Evolutionary conservation across 805 yeast species (phyloP), one percentile per base, ranked within the genome.

Genomic region (Ogataea paradorogensis): DNA sequence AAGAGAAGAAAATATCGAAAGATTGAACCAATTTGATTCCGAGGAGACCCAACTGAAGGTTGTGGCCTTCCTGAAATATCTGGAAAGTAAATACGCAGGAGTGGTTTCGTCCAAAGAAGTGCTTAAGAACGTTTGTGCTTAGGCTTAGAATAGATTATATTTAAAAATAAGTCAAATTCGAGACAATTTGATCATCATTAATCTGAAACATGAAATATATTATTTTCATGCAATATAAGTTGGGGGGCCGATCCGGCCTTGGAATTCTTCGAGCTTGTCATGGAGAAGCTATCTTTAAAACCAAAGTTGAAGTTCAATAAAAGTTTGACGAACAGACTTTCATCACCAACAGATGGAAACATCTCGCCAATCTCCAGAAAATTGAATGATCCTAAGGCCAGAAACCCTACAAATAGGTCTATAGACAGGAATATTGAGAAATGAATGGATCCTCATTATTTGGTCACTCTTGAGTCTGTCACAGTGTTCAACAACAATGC

Each of bases 401-500:
- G 24, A 33, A 30, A 22, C 30, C 23, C 20, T 25, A 37, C 27
- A 22, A 15, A 28, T 32, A 33, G 23, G 27, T 35, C 50, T 40
- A 46, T 41, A 35, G 33, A 46, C 47, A 46, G 35, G 49, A 23
- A 28, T 9, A 23, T 24, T 20, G 20, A 25, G n/a, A 30, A 15
- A 21, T 21, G 6, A 20, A 37, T 13, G 4, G 21, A 3, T 24
- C 3, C 18, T 31, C 45, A 59, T 46, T 56, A 56, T 35, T 51
- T 52, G 58, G 66, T 51, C 26, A 44, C 42, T 72, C 96, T 80
- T 27, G 82, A 67, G 65, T 91, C 98, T 36, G 83, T 72, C 28
- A 84, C 80, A 8, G 96, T 91, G 67, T 91, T 87, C 63, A 93
- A 77, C 65, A 93, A 74, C 64, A 93, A 78, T 20, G 97, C 83